Percentiles rank a stretch among this genome's conserved stretches.
These are phyloP conservation scores for Podaxis sp. DNA, from an alignment of 768 basidiomycete species.

Conservation along the genomic window DNA sequence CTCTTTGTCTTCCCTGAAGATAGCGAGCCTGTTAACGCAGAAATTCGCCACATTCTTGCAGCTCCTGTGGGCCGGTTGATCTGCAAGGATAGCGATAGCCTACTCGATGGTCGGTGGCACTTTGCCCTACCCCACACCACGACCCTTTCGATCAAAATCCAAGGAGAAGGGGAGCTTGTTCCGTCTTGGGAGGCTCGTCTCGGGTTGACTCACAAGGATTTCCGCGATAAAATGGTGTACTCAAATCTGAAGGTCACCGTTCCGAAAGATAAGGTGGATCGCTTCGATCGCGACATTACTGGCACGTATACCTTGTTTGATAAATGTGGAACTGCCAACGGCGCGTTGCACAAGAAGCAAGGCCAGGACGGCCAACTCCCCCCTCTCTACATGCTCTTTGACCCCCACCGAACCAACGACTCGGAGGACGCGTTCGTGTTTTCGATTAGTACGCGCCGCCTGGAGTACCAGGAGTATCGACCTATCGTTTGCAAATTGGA, in stretches of 20 bases:
- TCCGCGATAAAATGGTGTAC: constrained; percentile 67
- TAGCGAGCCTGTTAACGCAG: constrained; percentile 72
- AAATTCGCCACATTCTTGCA: constrained; percentile 71
- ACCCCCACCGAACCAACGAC: constrained; percentile 80
- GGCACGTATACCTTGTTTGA: constrained; percentile 79
- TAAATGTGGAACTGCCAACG: constrained; percentile 87
- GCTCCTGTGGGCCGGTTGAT: constrained; percentile 76
- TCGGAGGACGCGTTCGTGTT: constrained; percentile 84
- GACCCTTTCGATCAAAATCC: constrained; percentile 58
- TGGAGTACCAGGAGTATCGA: constrained; percentile 80
- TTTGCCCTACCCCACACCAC: constrained; percentile 69
- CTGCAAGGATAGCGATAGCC: constrained; percentile 45
- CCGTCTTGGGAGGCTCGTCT: constrained; percentile 86
- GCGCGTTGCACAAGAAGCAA: constrained; percentile 72
- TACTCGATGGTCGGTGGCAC: constrained; percentile 79
- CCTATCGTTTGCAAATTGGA: constrained; percentile 76
- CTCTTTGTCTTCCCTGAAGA: constrained; percentile 72
- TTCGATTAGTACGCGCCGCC: constrained; percentile 72
- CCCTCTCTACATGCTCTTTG: constrained; percentile 79
- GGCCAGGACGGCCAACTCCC: constrained; percentile 50
- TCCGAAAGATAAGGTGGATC: constrained; percentile 38
- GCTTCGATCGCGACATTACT: constrained; percentile 78
- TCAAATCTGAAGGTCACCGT: constrained; percentile 67
- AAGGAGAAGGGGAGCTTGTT: constrained; percentile 66
- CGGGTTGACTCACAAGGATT: constrained; percentile 65